A percentile compares a stretch with the other conserved stretches of the same genome.
Evolutionary conservation across 208 protist genomes (phyloP).

Genomic region (Wallacemonas sp.): DNA sequence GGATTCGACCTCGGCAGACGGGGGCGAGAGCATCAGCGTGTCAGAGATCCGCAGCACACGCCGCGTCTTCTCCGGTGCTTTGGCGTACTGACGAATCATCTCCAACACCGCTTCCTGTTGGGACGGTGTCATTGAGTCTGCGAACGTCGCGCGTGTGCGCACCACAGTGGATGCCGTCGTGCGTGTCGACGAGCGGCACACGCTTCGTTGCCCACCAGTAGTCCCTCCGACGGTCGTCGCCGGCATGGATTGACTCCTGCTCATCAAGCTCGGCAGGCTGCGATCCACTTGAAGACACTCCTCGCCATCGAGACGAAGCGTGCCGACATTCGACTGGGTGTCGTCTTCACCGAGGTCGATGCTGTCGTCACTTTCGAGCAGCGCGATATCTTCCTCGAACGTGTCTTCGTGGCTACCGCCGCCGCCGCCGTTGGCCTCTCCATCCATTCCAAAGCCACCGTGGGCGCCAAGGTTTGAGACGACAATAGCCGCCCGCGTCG

Average conservation of each 20-base stretch:
- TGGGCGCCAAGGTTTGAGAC: no score
- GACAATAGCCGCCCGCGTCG: background rate
- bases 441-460: no score
- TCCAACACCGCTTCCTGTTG: conserved; percentile 11
- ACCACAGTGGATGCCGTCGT: background rate
- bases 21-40: conserved; percentile 21
- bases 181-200: background rate
- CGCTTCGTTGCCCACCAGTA: no score
- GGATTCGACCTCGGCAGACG: conserved; percentile 22
- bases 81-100: conserved; percentile 1
- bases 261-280: conserved; percentile 15
- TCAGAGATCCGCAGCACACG: conserved; percentile 20
- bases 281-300: conserved; percentile 5
- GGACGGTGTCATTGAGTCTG: background rate
- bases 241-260: conserved; percentile 2
- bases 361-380: conserved; percentile 10
- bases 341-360: conserved; percentile 4
- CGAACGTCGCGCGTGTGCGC: background rate
- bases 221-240: no score
- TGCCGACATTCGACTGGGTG: background rate
- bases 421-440: background rate
- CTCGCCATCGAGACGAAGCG: background rate
- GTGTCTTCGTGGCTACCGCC: background rate
- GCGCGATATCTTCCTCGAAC: background rate
- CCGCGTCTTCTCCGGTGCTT: conserved; percentile 4